Base-by-base conservation (phyloP, 1,284 basidiomycete species). In the Marasmius tenuissimus region DNA sequence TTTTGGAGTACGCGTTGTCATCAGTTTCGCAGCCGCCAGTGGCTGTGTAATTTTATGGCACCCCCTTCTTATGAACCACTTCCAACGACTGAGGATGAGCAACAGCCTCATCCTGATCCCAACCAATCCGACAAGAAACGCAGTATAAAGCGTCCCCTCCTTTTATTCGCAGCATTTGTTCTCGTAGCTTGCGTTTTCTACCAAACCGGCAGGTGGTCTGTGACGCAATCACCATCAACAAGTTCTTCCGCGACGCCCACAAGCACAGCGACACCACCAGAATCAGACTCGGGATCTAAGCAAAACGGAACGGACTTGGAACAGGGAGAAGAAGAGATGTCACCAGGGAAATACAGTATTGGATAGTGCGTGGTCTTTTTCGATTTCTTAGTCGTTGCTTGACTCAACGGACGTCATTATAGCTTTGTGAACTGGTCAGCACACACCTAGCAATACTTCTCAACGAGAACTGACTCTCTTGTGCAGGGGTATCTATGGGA, bases 401-500 rank as follows among this genome's bases (percentile, higher is more conserved):
- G n/a, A 52, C 27, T 18, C 49, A 14, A 52, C 62, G 56, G 62
- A 62, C 55, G 35, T 20, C 55, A 57, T 65, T 47, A 18, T 14
- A 91, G 90, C 69, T 92, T 92, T 66, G 87, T 89, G 11, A 92
- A 92, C 69, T 92, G 90, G 89, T 47, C 16, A 20, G 45, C 90
- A 68, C 58, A 71, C 65, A 22, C 45, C 61, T 60, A 48, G 65
- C 58, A 61, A 69, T 67, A 48, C 72, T 47, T 38, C 61, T 14
- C 35, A 39, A 54, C 50, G 0, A 37, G 9, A 40, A 27, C 37
- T 65, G 12, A 61, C 60, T 53, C 35, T 73, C 20, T 71, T 59
- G 53, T 73, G 69, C 66, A 91, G 96, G 96, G 95, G 93, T n/a
- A 97, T 97, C 58, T 98, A 97, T 73, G 95, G 86, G 45, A 86